Evolutionary conservation across 1,139 yeast species (phyloP).

Genomic region (Yamadazyma pseudoaaseri): DNA sequence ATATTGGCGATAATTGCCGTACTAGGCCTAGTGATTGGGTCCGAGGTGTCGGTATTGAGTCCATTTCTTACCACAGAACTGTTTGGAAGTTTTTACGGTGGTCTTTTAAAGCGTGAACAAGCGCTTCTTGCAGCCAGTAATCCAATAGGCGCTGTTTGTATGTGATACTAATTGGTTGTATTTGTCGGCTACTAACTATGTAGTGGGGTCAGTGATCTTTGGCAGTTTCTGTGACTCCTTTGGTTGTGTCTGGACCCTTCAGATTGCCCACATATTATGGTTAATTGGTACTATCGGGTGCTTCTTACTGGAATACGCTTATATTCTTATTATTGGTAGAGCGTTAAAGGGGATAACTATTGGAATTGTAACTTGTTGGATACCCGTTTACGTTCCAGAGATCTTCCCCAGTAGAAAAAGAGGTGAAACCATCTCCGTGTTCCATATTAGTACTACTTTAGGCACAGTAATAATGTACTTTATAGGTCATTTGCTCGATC

Average conservation of each 20-base stretch:
- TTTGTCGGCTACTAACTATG: slow-evolving; percentile 8
- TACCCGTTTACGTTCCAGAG: slow-evolving; percentile 35
- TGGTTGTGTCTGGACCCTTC: slow-evolving; percentile 28
- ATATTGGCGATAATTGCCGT: slow-evolving; percentile 21
- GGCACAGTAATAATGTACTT: slow-evolving; percentile 25
- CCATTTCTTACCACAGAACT: slow-evolving; percentile 22
- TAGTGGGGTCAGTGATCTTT: slow-evolving; percentile 32
- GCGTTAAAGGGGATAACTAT: slow-evolving; percentile 30
- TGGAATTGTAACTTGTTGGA: slow-evolving; percentile 29
- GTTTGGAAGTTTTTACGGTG: slow-evolving; percentile 21
- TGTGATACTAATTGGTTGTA: slow-evolving; percentile 3
- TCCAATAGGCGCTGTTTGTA: slow-evolving; percentile 26
- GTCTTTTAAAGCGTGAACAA: slow-evolving; percentile 22
- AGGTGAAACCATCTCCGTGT: slow-evolving; percentile 24
- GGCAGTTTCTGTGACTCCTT: slow-evolving; percentile 30
- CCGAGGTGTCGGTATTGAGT: slow-evolving; percentile 28
- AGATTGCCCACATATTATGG: slow-evolving; percentile 29
- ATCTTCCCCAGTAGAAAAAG: slow-evolving; percentile 21
- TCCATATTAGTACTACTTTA: slow-evolving; percentile 20
- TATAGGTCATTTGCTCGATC: slow-evolving; percentile 20
- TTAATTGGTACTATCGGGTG: slow-evolving; percentile 23
- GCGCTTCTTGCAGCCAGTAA: slow-evolving; percentile 27
- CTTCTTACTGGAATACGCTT: slow-evolving; percentile 25
- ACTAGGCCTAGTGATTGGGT: slow-evolving; percentile 32
- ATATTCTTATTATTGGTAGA: slow-evolving; percentile 27